Evolutionary conservation across 768 basidiomycete genomes (phyloP).

Genomic region (Podaxis sp.): DNA sequence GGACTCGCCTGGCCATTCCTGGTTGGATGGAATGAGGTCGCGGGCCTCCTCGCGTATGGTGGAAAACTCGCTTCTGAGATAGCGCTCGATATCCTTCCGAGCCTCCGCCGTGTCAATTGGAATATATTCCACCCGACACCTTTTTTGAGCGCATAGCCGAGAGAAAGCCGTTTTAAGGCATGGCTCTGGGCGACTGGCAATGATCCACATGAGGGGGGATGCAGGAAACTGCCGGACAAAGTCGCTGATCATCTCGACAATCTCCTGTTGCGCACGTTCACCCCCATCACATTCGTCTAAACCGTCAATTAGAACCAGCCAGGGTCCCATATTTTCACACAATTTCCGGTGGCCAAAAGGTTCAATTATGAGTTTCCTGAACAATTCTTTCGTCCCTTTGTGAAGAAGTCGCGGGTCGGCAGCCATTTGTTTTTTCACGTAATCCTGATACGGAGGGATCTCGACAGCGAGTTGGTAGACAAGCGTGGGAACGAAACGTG

Average conservation of each 20-base stretch:
- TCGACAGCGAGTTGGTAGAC: background rate
- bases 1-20: background rate
- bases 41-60: background rate
- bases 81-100: slow-evolving; percentile 3
- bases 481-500: background rate
- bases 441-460: background rate
- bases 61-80: slow-evolving; percentile 4
- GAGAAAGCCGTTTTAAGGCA: background rate
- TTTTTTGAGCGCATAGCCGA: background rate
- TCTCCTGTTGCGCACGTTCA: background rate
- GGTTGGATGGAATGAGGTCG: background rate
- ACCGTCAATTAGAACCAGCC: slow-evolving; percentile 11
- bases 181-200: slow-evolving; percentile 9
- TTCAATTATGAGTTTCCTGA: background rate
- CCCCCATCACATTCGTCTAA: slow-evolving; percentile 10
- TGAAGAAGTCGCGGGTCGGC: background rate
- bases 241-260: slow-evolving; percentile 1
- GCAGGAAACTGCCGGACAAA: slow-evolving; percentile 5
- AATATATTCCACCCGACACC: background rate
- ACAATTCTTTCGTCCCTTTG: background rate
- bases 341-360: background rate
- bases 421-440: background rate
- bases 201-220: slow-evolving; percentile 7
- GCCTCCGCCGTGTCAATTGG: slow-evolving; percentile 1
- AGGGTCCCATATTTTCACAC: background rate